phyloP scores from a whole-genome alignment of 164 flowering plant species.

The Piper betle region DNA sequence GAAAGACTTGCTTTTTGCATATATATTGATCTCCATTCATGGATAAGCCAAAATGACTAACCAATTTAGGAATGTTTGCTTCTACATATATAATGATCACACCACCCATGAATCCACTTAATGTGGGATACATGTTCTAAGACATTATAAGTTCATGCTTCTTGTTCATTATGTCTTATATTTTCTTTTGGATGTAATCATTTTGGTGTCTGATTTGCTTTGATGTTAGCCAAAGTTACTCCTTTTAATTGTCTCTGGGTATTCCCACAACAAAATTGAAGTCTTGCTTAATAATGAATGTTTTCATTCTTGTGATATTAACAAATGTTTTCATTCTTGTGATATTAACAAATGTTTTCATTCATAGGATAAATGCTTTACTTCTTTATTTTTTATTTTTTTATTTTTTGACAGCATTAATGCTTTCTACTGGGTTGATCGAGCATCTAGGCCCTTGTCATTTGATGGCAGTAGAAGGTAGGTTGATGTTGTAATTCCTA shows the following conservation, averaged over 20 bases:
- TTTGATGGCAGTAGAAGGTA: constrained; percentile 26
- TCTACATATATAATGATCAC: no score
- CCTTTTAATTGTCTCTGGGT: neutral
- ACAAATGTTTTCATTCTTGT: neutral
- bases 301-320: neutral
- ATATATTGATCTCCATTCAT: no score
- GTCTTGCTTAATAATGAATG: neutral
- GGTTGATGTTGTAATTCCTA: neutral
- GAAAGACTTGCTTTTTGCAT: no score
- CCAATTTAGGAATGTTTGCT: no score
- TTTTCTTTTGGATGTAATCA: no score
- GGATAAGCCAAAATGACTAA: no score
- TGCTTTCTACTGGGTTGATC: constrained; percentile 73
- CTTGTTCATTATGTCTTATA: no score
- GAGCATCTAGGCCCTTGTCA: constrained; percentile 32
- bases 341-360: no score
- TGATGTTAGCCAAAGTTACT: neutral
- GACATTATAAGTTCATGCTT: no score
- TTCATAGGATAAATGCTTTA: neutral
- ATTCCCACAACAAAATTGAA: neutral
- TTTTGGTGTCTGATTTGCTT: no score
- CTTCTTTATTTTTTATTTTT: constrained; percentile 1
- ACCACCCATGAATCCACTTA: no score
- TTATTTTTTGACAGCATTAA: constrained; percentile 38
- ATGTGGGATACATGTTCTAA: no score